These are phyloP conservation scores for Articulospora tetracladia DNA, from an alignment of 495 filamentous ascomycete genomes.

Conservation along the genomic window DNA sequence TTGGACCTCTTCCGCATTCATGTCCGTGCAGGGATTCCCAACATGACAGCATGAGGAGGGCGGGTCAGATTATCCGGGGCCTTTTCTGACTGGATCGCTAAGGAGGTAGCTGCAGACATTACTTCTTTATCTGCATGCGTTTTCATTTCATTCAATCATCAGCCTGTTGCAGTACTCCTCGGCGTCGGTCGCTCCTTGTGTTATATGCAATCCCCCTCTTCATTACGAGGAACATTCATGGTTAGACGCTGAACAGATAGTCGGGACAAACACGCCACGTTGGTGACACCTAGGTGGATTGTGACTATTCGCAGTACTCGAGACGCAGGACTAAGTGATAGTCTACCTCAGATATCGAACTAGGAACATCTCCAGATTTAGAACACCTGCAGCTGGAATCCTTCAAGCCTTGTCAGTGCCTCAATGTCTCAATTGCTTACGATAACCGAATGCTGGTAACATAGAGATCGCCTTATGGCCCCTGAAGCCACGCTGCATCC, in stretches of 20 bases:
- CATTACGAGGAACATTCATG: no score
- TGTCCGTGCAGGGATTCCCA: not conserved
- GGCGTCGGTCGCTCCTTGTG: not conserved
- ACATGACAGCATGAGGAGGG: not conserved
- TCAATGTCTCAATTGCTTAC: not conserved
- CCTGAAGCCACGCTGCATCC: not conserved
- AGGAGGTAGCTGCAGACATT: not conserved
- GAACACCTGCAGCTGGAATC: not conserved
- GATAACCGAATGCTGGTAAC: not conserved
- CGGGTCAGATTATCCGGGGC: not conserved
- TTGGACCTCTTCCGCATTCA: not conserved
- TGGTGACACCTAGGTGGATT: not conserved
- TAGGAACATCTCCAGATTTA: not conserved
- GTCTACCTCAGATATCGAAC: not conserved
- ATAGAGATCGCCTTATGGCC: not conserved
- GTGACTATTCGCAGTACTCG: not conserved
- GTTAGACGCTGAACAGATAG: not conserved
- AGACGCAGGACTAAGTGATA: not conserved
- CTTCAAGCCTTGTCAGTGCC: not conserved
- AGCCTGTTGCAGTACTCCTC: no score
- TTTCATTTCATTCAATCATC: not conserved
- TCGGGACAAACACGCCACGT: no score
- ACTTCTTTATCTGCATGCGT: not conserved
- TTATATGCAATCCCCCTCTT: no score
- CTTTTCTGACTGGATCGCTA: not conserved